Evolutionary conservation across 2,329 filamentous ascomycete genomes (phyloP).

Genomic region (Aureobasidium pullulans): DNA sequence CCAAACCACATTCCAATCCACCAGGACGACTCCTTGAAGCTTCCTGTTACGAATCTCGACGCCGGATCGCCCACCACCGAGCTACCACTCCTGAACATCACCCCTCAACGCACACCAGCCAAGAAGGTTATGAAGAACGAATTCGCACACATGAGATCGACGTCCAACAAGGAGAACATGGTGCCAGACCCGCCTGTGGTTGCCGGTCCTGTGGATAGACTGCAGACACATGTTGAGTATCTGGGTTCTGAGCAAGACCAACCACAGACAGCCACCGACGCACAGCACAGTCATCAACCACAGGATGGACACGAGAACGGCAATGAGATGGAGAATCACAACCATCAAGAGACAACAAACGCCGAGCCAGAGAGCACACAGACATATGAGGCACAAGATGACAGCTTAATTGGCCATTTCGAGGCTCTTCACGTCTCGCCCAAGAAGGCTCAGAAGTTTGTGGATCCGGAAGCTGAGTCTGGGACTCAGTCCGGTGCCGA

Average conservation of each 20-base stretch:
- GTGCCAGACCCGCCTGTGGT: constrained; percentile 15
- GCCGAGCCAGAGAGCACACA: neutral
- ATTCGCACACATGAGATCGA: constrained; percentile 21
- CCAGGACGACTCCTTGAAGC: neutral
- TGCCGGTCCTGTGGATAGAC: constrained; percentile 5
- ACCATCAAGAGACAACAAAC: neutral
- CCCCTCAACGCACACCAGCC: constrained; percentile 19
- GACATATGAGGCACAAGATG: neutral
- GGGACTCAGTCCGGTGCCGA: neutral
- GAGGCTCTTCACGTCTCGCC: neutral
- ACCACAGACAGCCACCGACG: neutral
- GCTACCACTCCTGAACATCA: constrained; percentile 18
- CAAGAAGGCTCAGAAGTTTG: neutral
- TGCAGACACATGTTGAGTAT: constrained; percentile 25
- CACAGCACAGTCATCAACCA: neutral
- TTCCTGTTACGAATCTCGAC: constrained; percentile 20
- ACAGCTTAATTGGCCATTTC: neutral
- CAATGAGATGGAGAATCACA: neutral
- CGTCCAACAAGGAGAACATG: constrained; percentile 28
- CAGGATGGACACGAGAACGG: neutral
- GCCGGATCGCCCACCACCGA: constrained; percentile 18
- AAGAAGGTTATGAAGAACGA: constrained; percentile 22
- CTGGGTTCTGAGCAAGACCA: constrained; percentile 40
- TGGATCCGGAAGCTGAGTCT: neutral
- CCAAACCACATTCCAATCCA: neutral